Percentiles rank a stretch among this genome's conserved stretches.
These are phyloP conservation scores for Ascosphaera apis DNA, from an alignment of 2,329 filamentous ascomycete species.

Conservation along the genomic window DNA sequence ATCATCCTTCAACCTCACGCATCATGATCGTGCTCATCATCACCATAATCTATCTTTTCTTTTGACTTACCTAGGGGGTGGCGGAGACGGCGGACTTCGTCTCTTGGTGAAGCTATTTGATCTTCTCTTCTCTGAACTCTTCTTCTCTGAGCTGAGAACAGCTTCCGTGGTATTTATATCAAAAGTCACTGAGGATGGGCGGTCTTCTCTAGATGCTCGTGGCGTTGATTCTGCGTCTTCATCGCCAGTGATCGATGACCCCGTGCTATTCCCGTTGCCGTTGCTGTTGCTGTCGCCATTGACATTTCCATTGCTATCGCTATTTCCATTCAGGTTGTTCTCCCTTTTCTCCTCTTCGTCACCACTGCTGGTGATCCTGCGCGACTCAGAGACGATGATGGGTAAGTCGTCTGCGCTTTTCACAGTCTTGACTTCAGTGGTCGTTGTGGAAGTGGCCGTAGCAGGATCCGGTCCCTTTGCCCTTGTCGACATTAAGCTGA, in stretches of 20 bases:
- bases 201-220: neutral
- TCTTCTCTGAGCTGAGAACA: neutral
- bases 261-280: neutral
- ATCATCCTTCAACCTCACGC: too few species aligned
- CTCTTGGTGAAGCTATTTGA: neutral
- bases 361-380: slow-evolving; percentile 10
- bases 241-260: neutral
- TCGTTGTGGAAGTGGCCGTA: neutral
- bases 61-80: slow-evolving; percentile 17
- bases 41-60: neutral
- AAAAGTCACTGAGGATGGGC: neutral
- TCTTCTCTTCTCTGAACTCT: neutral
- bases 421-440: neutral
- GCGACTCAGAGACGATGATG: slow-evolving; percentile 3
- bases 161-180: neutral
- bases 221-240: neutral
- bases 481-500: neutral
- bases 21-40: neutral
- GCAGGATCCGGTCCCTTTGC: neutral
- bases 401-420: neutral
- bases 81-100: slow-evolving; percentile 14
- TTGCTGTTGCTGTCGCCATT: neutral
- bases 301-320: neutral
- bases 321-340: slow-evolving; percentile 7
- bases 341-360: slow-evolving; percentile 10